Conservation (phyloP, 306 rosid genomes). For the Myrica gale region DNA sequence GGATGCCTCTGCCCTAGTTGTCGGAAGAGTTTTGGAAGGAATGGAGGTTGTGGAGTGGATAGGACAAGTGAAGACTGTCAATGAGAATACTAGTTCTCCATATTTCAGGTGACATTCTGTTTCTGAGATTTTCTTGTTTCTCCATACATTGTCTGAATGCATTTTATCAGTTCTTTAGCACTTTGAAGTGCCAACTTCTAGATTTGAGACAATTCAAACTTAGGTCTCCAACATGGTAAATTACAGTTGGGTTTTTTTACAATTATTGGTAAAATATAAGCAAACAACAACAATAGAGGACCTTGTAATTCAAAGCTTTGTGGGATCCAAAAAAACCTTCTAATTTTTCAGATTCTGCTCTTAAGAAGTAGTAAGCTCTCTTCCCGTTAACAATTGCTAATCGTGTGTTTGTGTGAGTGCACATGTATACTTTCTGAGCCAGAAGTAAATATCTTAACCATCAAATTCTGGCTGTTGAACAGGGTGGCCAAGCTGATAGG, state of each 20-base stretch:
- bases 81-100: slow-evolving; percentile 74
- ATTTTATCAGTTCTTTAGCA: background rate
- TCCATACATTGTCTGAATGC: no score
- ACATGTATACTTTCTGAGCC: no score
- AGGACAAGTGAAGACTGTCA: slow-evolving; percentile 69
- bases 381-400: background rate
- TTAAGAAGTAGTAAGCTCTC: background rate
- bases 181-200: background rate
- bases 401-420: no score
- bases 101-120: slow-evolving; percentile 54
- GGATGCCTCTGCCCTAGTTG: slow-evolving; percentile 50
- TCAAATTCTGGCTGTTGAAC: slow-evolving; percentile 3
- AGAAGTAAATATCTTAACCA: slow-evolving; percentile 15
- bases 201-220: background rate
- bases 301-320: no score
- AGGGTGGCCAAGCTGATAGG: slow-evolving; percentile 94
- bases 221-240: background rate
- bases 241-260: background rate
- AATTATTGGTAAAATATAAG: background rate
- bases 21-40: slow-evolving; percentile 54
- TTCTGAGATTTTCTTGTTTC: background rate
- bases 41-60: slow-evolving; percentile 68
- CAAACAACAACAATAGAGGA: background rate
- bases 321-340: no score
- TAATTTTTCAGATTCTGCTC: background rate